These are phyloP conservation scores for Penicillium sp. DNA, from an alignment of 2,329 filamentous ascomycete species.

Conservation along the genomic window DNA sequence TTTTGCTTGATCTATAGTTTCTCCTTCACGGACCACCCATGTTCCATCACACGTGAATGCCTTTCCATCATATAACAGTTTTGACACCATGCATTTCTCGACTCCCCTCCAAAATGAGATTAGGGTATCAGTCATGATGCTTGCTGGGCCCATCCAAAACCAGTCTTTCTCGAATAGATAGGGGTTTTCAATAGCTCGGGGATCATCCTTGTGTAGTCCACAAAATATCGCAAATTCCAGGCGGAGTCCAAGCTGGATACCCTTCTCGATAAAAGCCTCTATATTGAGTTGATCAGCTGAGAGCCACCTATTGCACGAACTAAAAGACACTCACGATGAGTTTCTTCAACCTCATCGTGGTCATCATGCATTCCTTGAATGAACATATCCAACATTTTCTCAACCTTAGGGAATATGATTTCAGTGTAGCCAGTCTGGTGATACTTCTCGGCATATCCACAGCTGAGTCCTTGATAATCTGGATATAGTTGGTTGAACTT, in stretches of 20 bases:
- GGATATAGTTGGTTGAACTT: not conserved
- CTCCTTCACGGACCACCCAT: not conserved
- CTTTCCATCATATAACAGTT: not conserved
- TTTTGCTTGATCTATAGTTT: not conserved
- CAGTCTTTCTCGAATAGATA: fast-evolving
- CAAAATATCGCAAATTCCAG: not conserved
- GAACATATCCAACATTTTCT: not conserved
- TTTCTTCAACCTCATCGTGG: not conserved
- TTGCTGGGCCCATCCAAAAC: not conserved
- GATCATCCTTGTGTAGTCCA: not conserved
- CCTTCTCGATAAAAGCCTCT: not conserved
- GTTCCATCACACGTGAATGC: not conserved
- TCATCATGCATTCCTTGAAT: not conserved
- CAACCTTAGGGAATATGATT: not conserved
- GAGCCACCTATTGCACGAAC: not conserved
- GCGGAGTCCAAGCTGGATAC: not conserved
- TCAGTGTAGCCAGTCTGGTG: not conserved
- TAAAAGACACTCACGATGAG: not conserved
- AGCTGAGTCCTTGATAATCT: not conserved
- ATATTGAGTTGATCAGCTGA: fast-evolving
- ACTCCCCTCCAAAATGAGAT: not conserved
- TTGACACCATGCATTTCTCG: fast-evolving
- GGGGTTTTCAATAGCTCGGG: not conserved
- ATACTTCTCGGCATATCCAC: not conserved
- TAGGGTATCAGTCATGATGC: not conserved